These are phyloP conservation scores for Lepidium aucheri DNA, from an alignment of 345 rosid species.

Conservation along the genomic window DNA sequence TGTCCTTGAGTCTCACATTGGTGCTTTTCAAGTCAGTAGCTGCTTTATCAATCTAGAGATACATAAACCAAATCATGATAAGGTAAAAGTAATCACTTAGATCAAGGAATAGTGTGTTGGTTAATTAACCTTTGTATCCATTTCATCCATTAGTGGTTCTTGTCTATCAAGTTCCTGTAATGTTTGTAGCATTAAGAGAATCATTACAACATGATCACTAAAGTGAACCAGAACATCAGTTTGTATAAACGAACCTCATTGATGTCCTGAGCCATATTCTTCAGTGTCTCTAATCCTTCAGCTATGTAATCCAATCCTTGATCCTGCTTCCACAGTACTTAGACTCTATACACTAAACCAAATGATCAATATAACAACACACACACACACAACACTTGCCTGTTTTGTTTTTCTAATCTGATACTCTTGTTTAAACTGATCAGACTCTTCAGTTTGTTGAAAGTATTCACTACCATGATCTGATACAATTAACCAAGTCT, in stretches of 20 bases:
- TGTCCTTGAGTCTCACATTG: conserved; percentile 74
- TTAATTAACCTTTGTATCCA: conserved; percentile 60
- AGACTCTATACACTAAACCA: not conserved
- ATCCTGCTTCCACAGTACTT: conserved; percentile 40
- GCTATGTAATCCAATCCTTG: conserved; percentile 83
- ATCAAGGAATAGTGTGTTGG: not conserved
- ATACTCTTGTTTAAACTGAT: conserved; percentile 68
- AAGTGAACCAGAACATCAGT: not conserved
- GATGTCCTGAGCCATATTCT: conserved; percentile 91
- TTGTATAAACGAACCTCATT: conserved; percentile 51
- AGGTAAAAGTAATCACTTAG: not conserved
- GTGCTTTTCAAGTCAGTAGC: conserved; percentile 68
- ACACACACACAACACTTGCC: conserved; percentile 36
- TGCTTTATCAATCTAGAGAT: conserved; percentile 69
- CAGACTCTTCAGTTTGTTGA: conserved; percentile 54
- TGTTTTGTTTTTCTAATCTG: conserved; percentile 75
- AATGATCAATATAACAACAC: not conserved
- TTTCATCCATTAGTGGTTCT: conserved; percentile 92
- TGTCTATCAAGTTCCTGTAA: conserved; percentile 84
- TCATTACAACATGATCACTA: not conserved
- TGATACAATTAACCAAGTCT: conserved; percentile 1
- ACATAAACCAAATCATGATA: not conserved
- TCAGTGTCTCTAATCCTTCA: conserved; percentile 79
- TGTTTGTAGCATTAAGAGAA: not conserved
- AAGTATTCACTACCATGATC: conserved; percentile 63